Conservation (phyloP, 176 grass and related monocot genomes). For the Tillandsia fasciculata region DNA sequence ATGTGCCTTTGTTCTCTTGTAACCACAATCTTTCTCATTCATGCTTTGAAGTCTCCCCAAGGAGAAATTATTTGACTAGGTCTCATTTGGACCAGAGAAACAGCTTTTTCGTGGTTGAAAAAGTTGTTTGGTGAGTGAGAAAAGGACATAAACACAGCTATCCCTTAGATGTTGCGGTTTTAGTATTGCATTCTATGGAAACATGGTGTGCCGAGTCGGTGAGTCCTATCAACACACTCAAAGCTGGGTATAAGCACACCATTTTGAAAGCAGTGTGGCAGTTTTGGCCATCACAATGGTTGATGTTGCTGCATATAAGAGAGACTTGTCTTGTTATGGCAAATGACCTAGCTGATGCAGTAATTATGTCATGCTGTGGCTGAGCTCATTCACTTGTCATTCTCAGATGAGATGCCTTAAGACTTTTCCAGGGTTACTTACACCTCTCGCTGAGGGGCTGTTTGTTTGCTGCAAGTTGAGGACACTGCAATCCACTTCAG, state of each 20-base stretch:
- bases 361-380: neutral
- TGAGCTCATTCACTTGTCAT: neutral
- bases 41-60: no score
- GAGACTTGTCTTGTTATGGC: neutral
- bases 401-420: neutral
- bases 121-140: no score
- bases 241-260: neutral
- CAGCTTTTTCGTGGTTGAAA: no score
- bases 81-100: neutral
- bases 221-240: no score
- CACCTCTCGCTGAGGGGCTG: no score
- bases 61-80: neutral
- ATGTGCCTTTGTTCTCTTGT: constrained; percentile 5
- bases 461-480: no score
- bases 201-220: no score
- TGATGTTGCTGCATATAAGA: neutral
- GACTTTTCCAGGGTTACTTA: no score
- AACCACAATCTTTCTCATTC: neutral
- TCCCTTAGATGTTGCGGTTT: no score
- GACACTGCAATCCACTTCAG: no score
- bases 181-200: no score
- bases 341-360: neutral
- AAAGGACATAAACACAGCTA: no score
- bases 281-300: neutral
- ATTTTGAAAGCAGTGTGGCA: neutral